phyloP scores from a whole-genome alignment of 2,329 filamentous ascomycete genomes.

The Cytospora leucostoma region DNA sequence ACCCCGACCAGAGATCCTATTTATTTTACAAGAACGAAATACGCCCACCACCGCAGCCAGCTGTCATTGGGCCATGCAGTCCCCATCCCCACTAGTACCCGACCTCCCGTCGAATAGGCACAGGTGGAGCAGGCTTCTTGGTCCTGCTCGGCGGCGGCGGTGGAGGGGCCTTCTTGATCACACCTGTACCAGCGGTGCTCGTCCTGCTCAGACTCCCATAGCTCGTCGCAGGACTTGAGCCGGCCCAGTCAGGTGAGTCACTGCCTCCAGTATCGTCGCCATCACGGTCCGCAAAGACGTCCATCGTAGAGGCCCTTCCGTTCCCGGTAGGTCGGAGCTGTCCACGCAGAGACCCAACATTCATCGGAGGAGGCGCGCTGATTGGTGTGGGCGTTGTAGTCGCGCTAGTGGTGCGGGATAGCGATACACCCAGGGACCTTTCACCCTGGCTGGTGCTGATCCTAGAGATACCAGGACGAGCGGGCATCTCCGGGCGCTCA shows the following conservation, averaged over 20 bases:
- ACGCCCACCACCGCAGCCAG: not conserved
- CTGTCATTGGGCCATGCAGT: not conserved
- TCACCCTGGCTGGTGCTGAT: constrained; percentile 44
- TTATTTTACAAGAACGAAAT: not conserved
- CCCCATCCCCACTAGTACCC: constrained; percentile 30
- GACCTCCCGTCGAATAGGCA: constrained; percentile 44
- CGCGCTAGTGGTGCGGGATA: constrained; percentile 24
- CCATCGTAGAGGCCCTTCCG: constrained; percentile 44
- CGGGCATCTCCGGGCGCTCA: constrained; percentile 29
- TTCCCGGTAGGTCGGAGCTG: constrained; percentile 47
- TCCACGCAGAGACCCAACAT: constrained; percentile 42
- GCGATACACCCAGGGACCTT: constrained; percentile 16
- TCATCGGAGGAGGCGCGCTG: constrained; percentile 29
- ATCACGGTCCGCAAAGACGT: constrained; percentile 49
- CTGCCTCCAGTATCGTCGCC: constrained; percentile 54
- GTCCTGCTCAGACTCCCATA: constrained; percentile 55
- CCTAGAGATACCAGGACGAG: constrained; percentile 41
- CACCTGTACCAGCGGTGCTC: constrained; percentile 39
- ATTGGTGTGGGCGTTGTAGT: constrained; percentile 27
- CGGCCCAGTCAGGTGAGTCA: constrained; percentile 52
- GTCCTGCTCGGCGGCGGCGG: constrained; percentile 49
- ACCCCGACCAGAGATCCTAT: too few relatives aligned
- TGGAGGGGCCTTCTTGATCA: constrained; percentile 43
- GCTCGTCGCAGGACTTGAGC: constrained; percentile 58
- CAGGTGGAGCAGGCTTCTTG: constrained; percentile 59